Evolutionary conservation across 2,329 filamentous ascomycete genomes (phyloP), one percentile per base, ranked within the genome.

Genomic region (Colletotrichum chrysophilum): DNA sequence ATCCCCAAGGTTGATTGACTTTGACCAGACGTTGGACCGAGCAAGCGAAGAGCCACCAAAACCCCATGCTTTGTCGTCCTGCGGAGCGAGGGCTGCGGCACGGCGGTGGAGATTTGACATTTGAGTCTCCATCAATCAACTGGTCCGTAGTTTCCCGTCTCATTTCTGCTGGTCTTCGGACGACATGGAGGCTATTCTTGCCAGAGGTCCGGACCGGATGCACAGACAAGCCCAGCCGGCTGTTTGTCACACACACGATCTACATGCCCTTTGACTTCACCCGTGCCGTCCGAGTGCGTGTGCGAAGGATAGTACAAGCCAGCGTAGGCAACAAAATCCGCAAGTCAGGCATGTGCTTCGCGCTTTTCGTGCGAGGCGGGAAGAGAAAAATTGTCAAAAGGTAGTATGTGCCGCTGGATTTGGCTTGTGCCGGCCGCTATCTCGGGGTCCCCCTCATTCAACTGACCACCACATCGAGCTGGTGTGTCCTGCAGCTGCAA

Each of bases 81-180:
- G 70, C 70, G 64, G 58, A 74, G 64, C 43, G 73, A 66, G 64
- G 16, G 70, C 65, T 75, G 65, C 58, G 64, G 74, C 64, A 56
- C 52, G 56, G 73, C 58, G 43, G 74, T 75, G 74, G 74, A 60
- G 74, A 73, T 73, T 69, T 36, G 62, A 21, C 28, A 68, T 28
- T 48, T 21, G n/a, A 36, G 70, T 75, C 70, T 73, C 74, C 74
- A 75, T 75, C 70, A 75, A 75, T 73, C 74, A 75, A 64, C 30
- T 65, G 52, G 64, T 38, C 65, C 70, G 43, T 21, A 34, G 73
- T 64, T 56, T 75, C 56, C 70, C 64, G 58, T 75, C 62, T 38
- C 56, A 72, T 56, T 75, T 36, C 55, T 73, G 73, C 36, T 75
- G 74, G 64, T 32, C 74, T 38, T 58, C 69, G 73, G 30, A 62